Evolutionary conservation across 768 basidiomycete genomes (phyloP), one percentile per base, ranked within the genome.

Genomic region (Xerocomus potaroensis): DNA sequence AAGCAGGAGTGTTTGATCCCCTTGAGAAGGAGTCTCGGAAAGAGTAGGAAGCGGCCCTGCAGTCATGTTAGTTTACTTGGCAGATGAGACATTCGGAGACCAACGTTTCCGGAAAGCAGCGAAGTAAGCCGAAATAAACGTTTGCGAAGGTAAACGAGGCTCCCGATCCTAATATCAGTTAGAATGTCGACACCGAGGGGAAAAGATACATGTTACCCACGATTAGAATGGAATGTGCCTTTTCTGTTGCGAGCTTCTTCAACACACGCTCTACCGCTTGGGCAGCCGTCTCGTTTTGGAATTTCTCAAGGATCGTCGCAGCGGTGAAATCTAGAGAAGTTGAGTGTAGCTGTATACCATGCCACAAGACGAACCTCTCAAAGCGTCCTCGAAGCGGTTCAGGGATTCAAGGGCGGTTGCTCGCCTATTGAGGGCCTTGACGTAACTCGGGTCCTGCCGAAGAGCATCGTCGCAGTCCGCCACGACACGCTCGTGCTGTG

Each of bases 101-200:
- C 55, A 57, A 89, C 91, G 84, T 47, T 84, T 73, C 54, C 96
- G 83, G 86, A 98, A 98, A 8, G 96, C 96, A 49, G 91, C 86
- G 63, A 98, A 92, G 72, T 98, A 99, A 1, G 95, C 89, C 11
- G 87, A 84, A 55, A 96, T 86, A 69, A 99, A 96, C 0, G 91
- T 91, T 54, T 80, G 78, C 12, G 91, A 91, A 6, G 95, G 95
- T 22, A 98, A 72, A 46, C 84, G 80, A 1, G 84, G 84, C 69
- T 88, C 85, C 29, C 93, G 86, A 4, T 72, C 74, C 82, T 49
- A 30, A 16, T 37, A 32, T 15, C 9, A 12, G 27, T 31, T 22
- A 18, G 14, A 42, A 46, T 3, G 7, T 15, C 2, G 9, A 5
- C 27, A 12, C 30, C 37, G 31, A 40, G 43, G 41, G 35, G 11